A percentile compares a stretch with the other conserved stretches of the same genome.
Conservation (phyloP, 176 grass and related monocot genomes). For the Cenchrus fungigraminus region DNA sequence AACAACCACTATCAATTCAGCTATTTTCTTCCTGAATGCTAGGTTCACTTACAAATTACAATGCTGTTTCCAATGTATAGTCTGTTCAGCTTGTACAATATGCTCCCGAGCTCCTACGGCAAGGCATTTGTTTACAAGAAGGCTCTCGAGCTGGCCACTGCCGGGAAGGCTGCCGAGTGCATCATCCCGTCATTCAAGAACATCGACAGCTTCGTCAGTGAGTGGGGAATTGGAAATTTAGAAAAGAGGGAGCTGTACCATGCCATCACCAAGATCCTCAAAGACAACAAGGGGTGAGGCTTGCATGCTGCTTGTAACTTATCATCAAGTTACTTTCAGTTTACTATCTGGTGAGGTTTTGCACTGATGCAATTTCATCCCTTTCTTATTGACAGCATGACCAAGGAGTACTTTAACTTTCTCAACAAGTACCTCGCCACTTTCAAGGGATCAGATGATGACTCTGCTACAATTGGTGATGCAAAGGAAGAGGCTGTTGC, state of each 20-base stretch:
- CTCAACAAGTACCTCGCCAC: conserved; percentile 84
- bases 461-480: conserved; percentile 55
- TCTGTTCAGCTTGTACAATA: conserved; percentile 85
- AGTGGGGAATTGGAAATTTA: conserved; percentile 81
- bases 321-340: not conserved
- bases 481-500: conserved; percentile 79
- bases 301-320: not conserved
- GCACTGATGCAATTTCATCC: not conserved
- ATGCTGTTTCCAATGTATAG: conserved; percentile 34
- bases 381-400: conserved; percentile 55
- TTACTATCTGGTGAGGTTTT: not conserved
- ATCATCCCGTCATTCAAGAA: conserved; percentile 89
- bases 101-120: conserved; percentile 65
- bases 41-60: not conserved
- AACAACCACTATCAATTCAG: not conserved
- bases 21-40: not conserved
- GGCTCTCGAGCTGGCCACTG: conserved; percentile 67
- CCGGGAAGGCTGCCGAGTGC: conserved; percentile 65
- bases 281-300: conserved; percentile 76
- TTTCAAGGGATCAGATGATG: conserved; percentile 64
- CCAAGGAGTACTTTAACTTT: conserved; percentile 81
- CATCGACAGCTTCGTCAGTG: conserved; percentile 64
- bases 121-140: conserved; percentile 80
- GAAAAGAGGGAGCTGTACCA: conserved; percentile 81
- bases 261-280: conserved; percentile 61